Base-by-base conservation (phyloP, 257 asterid species). In the Lithospermum erythrorhizon region DNA sequence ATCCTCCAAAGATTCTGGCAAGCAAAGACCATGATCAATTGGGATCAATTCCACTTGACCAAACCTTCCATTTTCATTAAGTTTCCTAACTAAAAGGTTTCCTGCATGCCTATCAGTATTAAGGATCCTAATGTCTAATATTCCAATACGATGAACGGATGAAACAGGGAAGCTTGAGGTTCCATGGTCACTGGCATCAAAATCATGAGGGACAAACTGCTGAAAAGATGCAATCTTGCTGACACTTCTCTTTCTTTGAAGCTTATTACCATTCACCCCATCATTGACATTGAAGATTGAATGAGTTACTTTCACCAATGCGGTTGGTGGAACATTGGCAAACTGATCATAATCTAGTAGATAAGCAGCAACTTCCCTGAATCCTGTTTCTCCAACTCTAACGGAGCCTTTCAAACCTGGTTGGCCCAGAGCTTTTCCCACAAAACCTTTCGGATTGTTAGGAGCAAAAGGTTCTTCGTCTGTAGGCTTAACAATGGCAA, bases 11-110 rank as follows among this genome's bases (percentile, higher is more conserved):
- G 47, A 27, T 53, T 67, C 71, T 1, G 71, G 65, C 14, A 67
- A 58, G 66, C 71, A 67, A 24, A 67, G 61, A n/a, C 71, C 71
- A 60, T 67, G 71, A 67, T 67, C 71, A 35, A 67, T 67, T 9
- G 71, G 71, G 27, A 20, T 23, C 9, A 67, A 55, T 35, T 67
- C 65, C 23, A 67, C 66, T 35, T 67, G 56, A 32, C 61, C 55
- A 48, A 66, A 58, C n/a, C 21, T 19, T 16, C 52, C 64, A 23
- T 21, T 20, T 4, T 27, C 48, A 58, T 48, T 30, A 24, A 53
- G 57, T 48, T 67, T 60, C 48, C 61, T 59, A 56, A 67, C 61
- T 5, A 67, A 49, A 53, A 67, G 53, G 41, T 67, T 67, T 54
- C 65, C 71, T 52, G 65, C 61, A 60, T 67, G 71, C 61, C 66